Conservation (phyloP, 345 rosid genomes). For the Arabis alpina region DNA sequence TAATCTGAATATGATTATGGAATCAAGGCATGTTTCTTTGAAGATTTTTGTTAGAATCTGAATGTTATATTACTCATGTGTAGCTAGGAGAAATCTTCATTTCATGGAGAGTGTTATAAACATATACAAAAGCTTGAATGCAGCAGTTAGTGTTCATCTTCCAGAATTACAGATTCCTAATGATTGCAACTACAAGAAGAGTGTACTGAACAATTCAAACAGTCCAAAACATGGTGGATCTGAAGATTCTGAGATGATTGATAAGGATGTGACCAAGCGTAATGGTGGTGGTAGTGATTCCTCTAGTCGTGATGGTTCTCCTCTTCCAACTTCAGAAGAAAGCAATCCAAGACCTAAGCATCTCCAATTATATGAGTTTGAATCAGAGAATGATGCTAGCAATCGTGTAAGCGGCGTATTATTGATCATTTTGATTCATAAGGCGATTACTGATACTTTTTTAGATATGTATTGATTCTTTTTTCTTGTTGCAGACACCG, state of each 20-base stretch:
- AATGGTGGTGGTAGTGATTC: constrained; percentile 35
- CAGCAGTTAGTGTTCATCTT: constrained; percentile 50
- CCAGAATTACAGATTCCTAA: constrained; percentile 35
- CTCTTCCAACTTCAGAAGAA: constrained; percentile 30
- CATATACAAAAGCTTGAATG: constrained; percentile 69
- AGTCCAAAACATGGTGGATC: constrained; percentile 24
- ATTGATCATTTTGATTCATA: constrained; percentile 3
- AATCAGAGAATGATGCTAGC: constrained; percentile 39
- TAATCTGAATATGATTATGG: background rate
- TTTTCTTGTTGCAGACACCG: constrained; percentile 30
- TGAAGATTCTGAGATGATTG: constrained; percentile 36
- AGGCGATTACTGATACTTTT: background rate
- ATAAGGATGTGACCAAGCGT: constrained; percentile 27
- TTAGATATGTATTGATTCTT: background rate
- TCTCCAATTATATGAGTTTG: constrained; percentile 48
- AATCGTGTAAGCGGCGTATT: constrained; percentile 26
- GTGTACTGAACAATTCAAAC: constrained; percentile 18
- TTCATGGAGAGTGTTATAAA: constrained; percentile 62
- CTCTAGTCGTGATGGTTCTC: constrained; percentile 33
- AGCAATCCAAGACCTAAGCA: constrained; percentile 37
- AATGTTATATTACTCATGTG: constrained; percentile 22
- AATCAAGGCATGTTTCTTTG: background rate
- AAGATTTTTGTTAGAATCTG: background rate
- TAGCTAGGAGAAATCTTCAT: constrained; percentile 61
- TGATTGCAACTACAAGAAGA: constrained; percentile 36